These are phyloP conservation scores for Puccinia novopanici DNA, from an alignment of 1,284 basidiomycete genomes.

Conservation along the genomic window DNA sequence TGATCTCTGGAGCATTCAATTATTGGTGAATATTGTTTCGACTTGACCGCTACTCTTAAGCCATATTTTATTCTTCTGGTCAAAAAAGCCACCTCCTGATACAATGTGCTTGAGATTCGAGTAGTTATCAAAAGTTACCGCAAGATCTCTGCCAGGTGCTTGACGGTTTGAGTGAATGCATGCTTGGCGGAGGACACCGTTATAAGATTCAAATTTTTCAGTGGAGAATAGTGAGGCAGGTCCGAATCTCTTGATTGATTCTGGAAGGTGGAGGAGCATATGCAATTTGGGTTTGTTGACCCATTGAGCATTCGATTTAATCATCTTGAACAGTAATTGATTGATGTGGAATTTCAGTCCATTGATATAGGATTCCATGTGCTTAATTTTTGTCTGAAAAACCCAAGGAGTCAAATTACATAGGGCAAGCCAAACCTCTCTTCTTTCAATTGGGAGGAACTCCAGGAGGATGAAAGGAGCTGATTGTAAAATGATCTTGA, in stretches of 20 bases:
- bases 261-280: conserved; percentile 54
- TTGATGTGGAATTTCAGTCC: conserved; percentile 53
- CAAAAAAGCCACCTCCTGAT: conserved; percentile 56
- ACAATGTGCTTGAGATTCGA: conserved; percentile 28
- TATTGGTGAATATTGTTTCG: background rate
- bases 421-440: conserved; percentile 58
- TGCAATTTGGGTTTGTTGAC: conserved; percentile 62
- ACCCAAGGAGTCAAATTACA: conserved; percentile 59
- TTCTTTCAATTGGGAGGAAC: conserved; percentile 55
- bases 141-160: conserved; percentile 11
- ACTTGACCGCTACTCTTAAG: background rate
- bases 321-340: conserved; percentile 59
- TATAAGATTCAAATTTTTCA: conserved; percentile 28
- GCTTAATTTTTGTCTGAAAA: conserved; percentile 59
- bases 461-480: too few relatives aligned
- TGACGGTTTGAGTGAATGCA: background rate
- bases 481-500: too few relatives aligned
- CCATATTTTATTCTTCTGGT: too few relatives aligned
- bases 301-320: conserved; percentile 58
- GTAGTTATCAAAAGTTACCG: conserved; percentile 12
- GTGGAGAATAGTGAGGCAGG: conserved; percentile 13
- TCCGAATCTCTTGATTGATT: conserved; percentile 51
- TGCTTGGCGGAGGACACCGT: background rate
- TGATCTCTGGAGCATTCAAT: background rate
- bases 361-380: conserved; percentile 59